These are phyloP conservation scores for Fusarium agapanthi DNA, from an alignment of 2,329 filamentous ascomycete species.

Conservation along the genomic window DNA sequence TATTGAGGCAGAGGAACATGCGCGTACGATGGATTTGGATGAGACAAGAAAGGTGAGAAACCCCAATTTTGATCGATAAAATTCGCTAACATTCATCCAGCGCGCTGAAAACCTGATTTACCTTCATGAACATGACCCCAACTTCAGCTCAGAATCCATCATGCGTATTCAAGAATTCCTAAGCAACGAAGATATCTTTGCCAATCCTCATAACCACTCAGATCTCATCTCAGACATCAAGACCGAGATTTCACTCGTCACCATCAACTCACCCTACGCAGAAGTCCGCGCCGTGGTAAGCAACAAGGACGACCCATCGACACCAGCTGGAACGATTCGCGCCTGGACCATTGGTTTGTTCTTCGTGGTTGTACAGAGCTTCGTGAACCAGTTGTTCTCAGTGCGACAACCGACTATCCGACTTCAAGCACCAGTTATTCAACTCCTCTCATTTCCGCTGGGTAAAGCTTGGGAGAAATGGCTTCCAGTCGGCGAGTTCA, in stretches of 20 bases:
- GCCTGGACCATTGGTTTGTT: constrained; percentile 60
- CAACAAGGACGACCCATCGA: constrained; percentile 60
- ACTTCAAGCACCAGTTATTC: constrained; percentile 61
- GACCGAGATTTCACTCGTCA: constrained; percentile 60
- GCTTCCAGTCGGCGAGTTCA: constrained; percentile 57
- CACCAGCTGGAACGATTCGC: constrained; percentile 62
- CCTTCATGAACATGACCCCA: constrained; percentile 35
- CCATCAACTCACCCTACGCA: constrained; percentile 63
- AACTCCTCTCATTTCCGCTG: constrained; percentile 59
- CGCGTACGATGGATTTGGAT: background rate
- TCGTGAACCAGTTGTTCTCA: constrained; percentile 64
- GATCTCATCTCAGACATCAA: constrained; percentile 61
- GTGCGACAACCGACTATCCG: constrained; percentile 61
- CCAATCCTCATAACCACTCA: constrained; percentile 49
- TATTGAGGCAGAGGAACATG: constrained; percentile 28
- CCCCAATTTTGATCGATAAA: fast-evolving
- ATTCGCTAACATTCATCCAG: background rate
- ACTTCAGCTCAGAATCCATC: constrained; percentile 31
- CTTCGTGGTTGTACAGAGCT: constrained; percentile 56
- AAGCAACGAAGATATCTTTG: constrained; percentile 41
- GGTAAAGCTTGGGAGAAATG: constrained; percentile 54
- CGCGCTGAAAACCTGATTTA: constrained; percentile 26
- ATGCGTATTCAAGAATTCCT: constrained; percentile 24
- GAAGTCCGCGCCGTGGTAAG: constrained; percentile 64
- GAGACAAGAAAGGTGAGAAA: constrained; percentile 14